Conservation (phyloP, 1,284 basidiomycete genomes). For the Moesziomyces globuligerus region DNA sequence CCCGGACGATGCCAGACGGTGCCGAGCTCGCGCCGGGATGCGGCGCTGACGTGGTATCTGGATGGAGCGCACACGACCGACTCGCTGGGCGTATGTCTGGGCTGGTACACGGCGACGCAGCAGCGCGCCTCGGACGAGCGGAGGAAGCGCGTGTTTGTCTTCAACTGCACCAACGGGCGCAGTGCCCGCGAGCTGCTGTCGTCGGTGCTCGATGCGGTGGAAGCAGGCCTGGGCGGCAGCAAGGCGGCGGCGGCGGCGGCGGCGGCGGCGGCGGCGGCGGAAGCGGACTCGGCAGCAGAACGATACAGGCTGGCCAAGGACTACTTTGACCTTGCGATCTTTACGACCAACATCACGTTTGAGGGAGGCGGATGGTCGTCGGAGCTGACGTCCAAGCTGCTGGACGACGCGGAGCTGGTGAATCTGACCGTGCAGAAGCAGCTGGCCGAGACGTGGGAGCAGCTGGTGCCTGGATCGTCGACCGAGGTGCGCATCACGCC, state of each 20-base stretch:
- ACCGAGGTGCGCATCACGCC: conserved; percentile 76
- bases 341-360: conserved; percentile 96
- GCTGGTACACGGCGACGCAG: conserved; percentile 75
- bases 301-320: conserved; percentile 38
- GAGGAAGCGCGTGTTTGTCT: conserved; percentile 78
- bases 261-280: neutral
- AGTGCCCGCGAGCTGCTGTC: conserved; percentile 79
- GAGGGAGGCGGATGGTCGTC: conserved; percentile 87
- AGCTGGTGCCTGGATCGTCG: conserved; percentile 24
- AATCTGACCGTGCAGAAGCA: conserved; percentile 58
- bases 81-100: conserved; percentile 83
- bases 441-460: conserved; percentile 52
- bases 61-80: conserved; percentile 97
- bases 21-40: conserved; percentile 68
- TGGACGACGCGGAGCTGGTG: conserved; percentile 54
- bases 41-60: conserved; percentile 80
- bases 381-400: conserved; percentile 52
- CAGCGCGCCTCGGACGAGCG: conserved; percentile 13
- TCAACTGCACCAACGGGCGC: conserved; percentile 94
- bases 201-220: conserved; percentile 71
- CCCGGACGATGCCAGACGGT: conserved; percentile 96
- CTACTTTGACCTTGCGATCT: conserved; percentile 84
- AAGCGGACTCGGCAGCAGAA: neutral
- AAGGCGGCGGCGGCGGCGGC: neutral
- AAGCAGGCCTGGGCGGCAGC: conserved; percentile 9